These are phyloP conservation scores for Scopulariopsis brevicaulis DNA, from an alignment of 2,329 filamentous ascomycete genomes.

Conservation along the genomic window DNA sequence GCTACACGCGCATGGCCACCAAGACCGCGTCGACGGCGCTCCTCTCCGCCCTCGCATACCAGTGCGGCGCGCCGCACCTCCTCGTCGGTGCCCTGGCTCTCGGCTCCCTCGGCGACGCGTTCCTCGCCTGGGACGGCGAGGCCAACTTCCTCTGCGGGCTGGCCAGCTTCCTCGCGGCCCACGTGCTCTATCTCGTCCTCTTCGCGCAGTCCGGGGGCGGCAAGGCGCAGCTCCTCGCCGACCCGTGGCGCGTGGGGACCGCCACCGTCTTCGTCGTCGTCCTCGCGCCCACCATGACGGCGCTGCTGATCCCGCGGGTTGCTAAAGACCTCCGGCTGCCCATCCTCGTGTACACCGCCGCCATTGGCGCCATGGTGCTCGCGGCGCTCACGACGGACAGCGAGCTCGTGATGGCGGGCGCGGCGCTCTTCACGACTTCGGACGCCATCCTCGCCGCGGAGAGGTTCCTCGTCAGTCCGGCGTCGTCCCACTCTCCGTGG, in stretches of 20 bases:
- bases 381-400: conserved; percentile 15
- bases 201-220: conserved; percentile 12
- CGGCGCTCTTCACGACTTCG: conserved; percentile 19
- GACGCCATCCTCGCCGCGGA: conserved; percentile 20
- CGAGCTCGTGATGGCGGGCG: conserved; percentile 13
- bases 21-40: conserved; percentile 20
- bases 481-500: conserved; percentile 13
- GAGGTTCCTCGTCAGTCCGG: conserved; percentile 15
- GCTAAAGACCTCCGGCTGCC: conserved; percentile 13
- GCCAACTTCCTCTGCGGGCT: conserved; percentile 19
- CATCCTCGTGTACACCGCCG: conserved; percentile 17
- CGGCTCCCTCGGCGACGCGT: conserved; percentile 21
- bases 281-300: conserved; percentile 14
- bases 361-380: conserved; percentile 19
- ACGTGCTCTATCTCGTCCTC: conserved; percentile 19
- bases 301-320: conserved; percentile 15
- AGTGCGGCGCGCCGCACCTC: conserved; percentile 5
- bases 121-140: conserved; percentile 21
- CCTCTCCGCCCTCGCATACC: conserved; percentile 7
- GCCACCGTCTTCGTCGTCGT: conserved; percentile 9
- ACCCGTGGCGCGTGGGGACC: conserved; percentile 8
- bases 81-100: conserved; percentile 17
- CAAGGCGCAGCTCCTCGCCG: conserved; percentile 1
- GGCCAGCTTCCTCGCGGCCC: conserved; percentile 19
- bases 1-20: conserved; percentile 14